Evolutionary conservation across 495 filamentous ascomycete species (phyloP), one percentile per base, ranked within the genome.

Genomic region (Penicillium fimorum): DNA sequence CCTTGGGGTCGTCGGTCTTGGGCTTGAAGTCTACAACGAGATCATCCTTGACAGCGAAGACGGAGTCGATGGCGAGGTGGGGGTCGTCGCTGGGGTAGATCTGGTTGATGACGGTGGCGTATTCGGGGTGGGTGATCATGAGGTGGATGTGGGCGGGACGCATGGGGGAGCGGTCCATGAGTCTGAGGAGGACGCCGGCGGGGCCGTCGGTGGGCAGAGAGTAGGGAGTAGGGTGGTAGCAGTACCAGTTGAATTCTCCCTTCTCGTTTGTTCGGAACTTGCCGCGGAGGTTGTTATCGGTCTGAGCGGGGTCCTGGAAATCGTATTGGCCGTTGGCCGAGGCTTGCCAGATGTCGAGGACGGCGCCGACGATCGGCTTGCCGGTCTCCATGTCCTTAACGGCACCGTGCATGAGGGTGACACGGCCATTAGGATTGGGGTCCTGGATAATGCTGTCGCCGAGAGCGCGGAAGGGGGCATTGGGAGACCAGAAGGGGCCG

Each of bases 271-370:
- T 81, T 61, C 79, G 82, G 81, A 91, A 92, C 76, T 92, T 92
- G 68, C 90, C 90, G 50, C 90, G 82, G 24, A 93, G 80, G 79
- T 93, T 93, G 81, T 88, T 90, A 70, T 87, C 84, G 44, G 76
- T 71, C 80, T 93, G 89, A 35, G 84, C 76, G 37, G 87, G 85
- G 72, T 92, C 90, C 76, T 94, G 90, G 84, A 91, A 91, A 71
- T 94, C 90, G 82, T 94, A 94, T 68, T 88, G 83, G 66, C 88
- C 89, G 77, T 92, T 94, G 72, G 88, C 79, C 7, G 83, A 87
- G 40, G 88, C 88, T 69, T 94, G 88, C 90, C 90, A 94, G 77
- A 92, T 87, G 70, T 94, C 90, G 66, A 93, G 82, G 52, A 88
- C 84, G 64, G 87, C 89, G 63, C 73, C 72, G 46, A 75, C 80